Conservation (phyloP, 192 early-diverging fungal genomes). For the Tieghemiomyces parasiticus region DNA sequence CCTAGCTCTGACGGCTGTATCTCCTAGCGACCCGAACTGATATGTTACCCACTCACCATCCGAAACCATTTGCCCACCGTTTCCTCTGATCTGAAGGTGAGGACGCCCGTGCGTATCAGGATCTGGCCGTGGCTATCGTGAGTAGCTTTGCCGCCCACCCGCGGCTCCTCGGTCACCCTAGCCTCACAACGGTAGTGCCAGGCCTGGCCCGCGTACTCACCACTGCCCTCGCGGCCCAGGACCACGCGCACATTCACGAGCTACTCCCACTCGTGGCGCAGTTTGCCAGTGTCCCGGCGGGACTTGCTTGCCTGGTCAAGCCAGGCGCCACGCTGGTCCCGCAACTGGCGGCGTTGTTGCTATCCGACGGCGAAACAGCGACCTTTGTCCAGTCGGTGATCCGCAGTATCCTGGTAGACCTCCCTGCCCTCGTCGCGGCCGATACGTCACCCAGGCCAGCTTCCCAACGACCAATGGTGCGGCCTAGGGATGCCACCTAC, state of each 20-base stretch:
- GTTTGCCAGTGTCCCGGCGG: not conserved
- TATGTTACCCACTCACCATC: not conserved
- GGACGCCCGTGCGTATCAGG: not conserved
- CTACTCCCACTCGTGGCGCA: not conserved
- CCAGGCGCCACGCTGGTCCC: not conserved
- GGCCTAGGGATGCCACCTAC: too few relatives aligned
- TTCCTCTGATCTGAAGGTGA: not conserved
- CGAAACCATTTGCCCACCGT: not conserved
- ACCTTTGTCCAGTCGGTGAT: too few relatives aligned
- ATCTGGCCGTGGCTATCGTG: not conserved
- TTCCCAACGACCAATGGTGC: too few relatives aligned
- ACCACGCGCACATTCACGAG: not conserved
- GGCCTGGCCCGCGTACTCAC: not conserved
- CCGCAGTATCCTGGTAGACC: too few relatives aligned
- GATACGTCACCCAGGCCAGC: too few relatives aligned
- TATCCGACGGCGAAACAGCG: too few relatives aligned
- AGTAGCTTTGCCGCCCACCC: constrained; percentile 3
- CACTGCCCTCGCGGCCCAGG: not conserved
- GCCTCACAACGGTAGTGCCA: not conserved
- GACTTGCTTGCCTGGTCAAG: not conserved
- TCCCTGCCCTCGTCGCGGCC: too few relatives aligned
- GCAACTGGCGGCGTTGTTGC: too few relatives aligned
- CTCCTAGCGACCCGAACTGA: not conserved
- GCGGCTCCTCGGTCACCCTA: not conserved
- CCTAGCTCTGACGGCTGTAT: not conserved